Evolutionary conservation across 306 rosid species (phyloP), one percentile per base, ranked within the genome.

Genomic region (Trichosanthes cucumerina): DNA sequence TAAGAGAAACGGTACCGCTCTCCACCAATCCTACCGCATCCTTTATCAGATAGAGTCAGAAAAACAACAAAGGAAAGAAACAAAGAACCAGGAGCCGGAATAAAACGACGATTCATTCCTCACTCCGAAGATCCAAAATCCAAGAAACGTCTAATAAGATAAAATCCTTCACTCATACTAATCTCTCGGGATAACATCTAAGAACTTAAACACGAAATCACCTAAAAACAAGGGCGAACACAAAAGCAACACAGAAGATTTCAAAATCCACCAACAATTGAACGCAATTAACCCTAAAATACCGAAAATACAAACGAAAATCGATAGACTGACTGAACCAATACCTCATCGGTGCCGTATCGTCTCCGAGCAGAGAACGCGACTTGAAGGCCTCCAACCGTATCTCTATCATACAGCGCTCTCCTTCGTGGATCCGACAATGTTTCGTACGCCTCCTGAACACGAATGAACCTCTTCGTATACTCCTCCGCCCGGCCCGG

Each of bases 371-470:
- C 95, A 7, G 85, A 88, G 89, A 95, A 92, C 8, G 96, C 93
- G 26, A 92, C 77, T 79, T 83, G 87, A 80, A 94, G 81, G 4
- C 97, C 98, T 14, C 80, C 84, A 21, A 94, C 90, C 91, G 91
- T 83, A 74, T 92, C 93, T 6, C 73, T 81, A 75, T 95, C 98
- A 75, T 95, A 95, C 79, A 88, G 47, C 34, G 92, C 93, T 57
- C 90, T 82, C n/a, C 82, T 77, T 2, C 89, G 46, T 0, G 97
- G 91, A 83, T 95, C 98, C 38, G 96, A 89, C 39, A 95, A 68
- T 1, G 92, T 91, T 84, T 95, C 98, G 41, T 95, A 95, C 9
- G 98, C 98, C 86, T 92, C 96, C 75, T 91, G 96, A 9, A 95
- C 91, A 79, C 78, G 91, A 78, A 95, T 87, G 49, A 95, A 95